Evolutionary conservation across 306 rosid genomes (phyloP).

Genomic region (Cucurbita moschata): DNA sequence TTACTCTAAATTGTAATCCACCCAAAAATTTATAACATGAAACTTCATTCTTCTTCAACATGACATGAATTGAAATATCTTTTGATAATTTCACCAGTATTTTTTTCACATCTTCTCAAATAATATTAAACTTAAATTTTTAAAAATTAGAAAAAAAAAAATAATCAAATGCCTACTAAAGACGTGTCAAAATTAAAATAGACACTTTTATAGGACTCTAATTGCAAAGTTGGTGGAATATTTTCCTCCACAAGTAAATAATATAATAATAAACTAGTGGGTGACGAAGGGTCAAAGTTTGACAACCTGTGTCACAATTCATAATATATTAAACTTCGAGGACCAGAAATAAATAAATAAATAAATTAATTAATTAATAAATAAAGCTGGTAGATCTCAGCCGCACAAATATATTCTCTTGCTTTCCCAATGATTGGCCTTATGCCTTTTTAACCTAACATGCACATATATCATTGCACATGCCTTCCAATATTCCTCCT

Average conservation of each 20-base stretch:
- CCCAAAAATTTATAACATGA: too few relatives aligned
- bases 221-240: background rate
- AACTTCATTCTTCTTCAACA: too few relatives aligned
- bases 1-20: too few relatives aligned
- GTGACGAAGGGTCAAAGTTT: background rate
- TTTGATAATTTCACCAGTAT: too few relatives aligned
- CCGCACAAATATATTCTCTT: background rate
- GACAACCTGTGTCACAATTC: background rate
- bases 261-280: background rate
- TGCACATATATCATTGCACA: constrained; percentile 68
- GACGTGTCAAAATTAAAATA: background rate
- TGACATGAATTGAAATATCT: too few relatives aligned
- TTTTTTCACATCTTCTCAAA: too few relatives aligned
- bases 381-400: background rate
- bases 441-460: constrained; percentile 9
- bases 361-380: background rate
- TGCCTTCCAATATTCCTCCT: constrained; percentile 49
- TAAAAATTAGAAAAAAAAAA: too few relatives aligned
- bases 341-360: background rate
- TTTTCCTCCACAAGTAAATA: background rate
- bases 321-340: background rate
- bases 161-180: too few relatives aligned
- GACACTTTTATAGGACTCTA: background rate
- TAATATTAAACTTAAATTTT: too few relatives aligned
- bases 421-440: background rate